Evolutionary conservation across 768 basidiomycete genomes (phyloP).

Genomic region (Pluteus cervinus): DNA sequence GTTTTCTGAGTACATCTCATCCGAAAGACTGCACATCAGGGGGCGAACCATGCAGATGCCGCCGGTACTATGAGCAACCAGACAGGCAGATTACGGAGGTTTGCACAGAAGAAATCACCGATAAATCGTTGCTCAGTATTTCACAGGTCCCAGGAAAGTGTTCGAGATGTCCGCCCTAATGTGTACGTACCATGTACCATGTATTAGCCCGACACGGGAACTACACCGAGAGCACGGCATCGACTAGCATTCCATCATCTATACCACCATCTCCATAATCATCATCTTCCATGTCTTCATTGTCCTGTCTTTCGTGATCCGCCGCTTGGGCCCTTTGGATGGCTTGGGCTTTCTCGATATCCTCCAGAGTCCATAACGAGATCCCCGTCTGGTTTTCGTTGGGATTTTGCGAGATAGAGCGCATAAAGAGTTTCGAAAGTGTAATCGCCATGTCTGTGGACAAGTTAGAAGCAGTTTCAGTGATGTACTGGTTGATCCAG

Average conservation of each 20-base stretch:
- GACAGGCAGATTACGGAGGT: constrained; percentile 43
- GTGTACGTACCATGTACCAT: constrained; percentile 4
- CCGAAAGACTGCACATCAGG: constrained; percentile 35
- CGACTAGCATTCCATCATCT: constrained; percentile 35
- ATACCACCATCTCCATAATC: constrained; percentile 68
- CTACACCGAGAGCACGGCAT: constrained; percentile 1
- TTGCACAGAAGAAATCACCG: constrained; percentile 10
- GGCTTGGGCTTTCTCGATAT: constrained; percentile 80
- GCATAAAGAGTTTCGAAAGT: constrained; percentile 93
- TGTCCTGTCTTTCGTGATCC: constrained; percentile 37
- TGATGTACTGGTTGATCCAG: constrained; percentile 99
- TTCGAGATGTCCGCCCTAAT: constrained; percentile 22
- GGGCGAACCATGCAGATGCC: constrained; percentile 37
- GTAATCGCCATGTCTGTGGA: constrained; percentile 98
- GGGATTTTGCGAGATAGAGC: constrained; percentile 97
- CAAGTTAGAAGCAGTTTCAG: constrained; percentile 94
- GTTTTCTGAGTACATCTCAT: constrained; percentile 45
- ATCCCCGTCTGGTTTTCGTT: constrained; percentile 95
- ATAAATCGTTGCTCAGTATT: constrained; percentile 12
- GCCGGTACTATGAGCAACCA: constrained; percentile 57
- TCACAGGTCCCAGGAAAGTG: constrained; percentile 33
- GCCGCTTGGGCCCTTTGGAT: constrained; percentile 67
- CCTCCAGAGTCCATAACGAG: constrained; percentile 91
- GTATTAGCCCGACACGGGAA: not conserved
- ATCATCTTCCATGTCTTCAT: constrained; percentile 39